phyloP scores from a whole-genome alignment of 192 early-diverging fungal species.

The Coemansia guatemalensis region DNA sequence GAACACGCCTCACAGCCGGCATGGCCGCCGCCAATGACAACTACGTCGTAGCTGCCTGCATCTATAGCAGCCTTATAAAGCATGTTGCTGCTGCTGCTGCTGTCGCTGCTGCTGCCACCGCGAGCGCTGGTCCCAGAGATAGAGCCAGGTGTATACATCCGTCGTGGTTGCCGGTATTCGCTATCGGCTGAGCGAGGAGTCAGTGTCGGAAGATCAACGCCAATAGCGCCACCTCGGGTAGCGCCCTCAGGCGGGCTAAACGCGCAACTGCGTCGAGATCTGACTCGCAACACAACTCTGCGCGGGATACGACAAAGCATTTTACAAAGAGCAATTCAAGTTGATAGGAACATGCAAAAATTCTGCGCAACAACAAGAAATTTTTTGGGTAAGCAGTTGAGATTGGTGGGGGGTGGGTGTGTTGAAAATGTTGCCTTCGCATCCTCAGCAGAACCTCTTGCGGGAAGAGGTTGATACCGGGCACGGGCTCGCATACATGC shows the following conservation, averaged over 20 bases:
- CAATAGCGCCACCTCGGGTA: not conserved
- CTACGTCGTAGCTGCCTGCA: slow-evolving; percentile 59
- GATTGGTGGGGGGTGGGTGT: not conserved
- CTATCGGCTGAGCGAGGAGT: not conserved
- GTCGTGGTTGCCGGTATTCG: not conserved
- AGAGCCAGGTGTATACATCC: not conserved
- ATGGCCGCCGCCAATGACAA: slow-evolving; percentile 84
- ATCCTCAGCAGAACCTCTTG: slow-evolving; percentile 1
- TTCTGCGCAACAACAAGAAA: not conserved
- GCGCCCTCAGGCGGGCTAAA: not conserved
- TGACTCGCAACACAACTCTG: not conserved
- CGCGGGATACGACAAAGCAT: not conserved
- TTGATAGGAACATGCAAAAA: not conserved
- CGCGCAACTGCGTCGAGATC: not conserved
- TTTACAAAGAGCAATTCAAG: not conserved
- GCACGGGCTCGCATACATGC: not conserved
- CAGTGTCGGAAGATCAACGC: not conserved
- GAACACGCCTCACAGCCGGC: slow-evolving; percentile 81
- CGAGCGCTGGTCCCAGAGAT: not conserved
- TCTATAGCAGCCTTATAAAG: slow-evolving; percentile 19
- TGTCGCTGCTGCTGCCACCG: not conserved
- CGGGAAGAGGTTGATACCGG: not conserved
- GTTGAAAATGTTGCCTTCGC: not conserved
- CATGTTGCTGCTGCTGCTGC: not conserved
- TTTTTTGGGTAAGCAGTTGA: not conserved